Base-by-base conservation (phyloP, 306 rosid species). In the Lithocarpus polystachyus region DNA sequence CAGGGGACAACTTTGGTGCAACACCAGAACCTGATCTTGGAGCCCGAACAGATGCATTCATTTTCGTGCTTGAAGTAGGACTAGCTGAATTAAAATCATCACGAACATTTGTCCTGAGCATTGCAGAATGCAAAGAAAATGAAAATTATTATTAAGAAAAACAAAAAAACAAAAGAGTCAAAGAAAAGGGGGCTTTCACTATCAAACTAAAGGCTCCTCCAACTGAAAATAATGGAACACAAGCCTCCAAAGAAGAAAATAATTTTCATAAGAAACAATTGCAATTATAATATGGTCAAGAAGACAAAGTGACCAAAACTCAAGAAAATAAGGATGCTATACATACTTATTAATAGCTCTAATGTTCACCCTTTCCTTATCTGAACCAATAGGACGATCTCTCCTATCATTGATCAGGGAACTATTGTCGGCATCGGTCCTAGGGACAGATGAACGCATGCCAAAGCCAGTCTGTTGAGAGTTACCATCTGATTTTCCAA, bases 271-370 rank as follows among this genome's bases (percentile, higher is more conserved):
- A 22, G 67, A 60, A 35, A 15, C 22, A 31, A 31, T 14, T 8
- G 72, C 52, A 68, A 67, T 35, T 68, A 68, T 33, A 68, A 35
- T 37, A 68, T 35, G 29, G 40, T 26, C 17, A 62, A 28, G 37
- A 19, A 14, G 20, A 19, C 2, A 19, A 68, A 68, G 19, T 33
- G 4, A 29, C 23, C 18, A 61, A 61, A 18, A 19, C 53, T 68
- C 15, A n/a, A 35, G 33, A 60, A 35, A 23, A 55, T 11, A 56
- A 43, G 52, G 81, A 71, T 52, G 31, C 60, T 71, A 64, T 70
- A 82, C 88, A 79, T 91, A 95, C 99, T 95, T 95, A 85, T 89
- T 95, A 78, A 89, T 88, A 75, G 91, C 88, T 90, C 94, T 90
- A 81, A 89, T 82, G 82, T 86, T 93, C 84, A 72, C 90, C 86